These are phyloP conservation scores for Exophiala mesophila DNA, from an alignment of 2,329 filamentous ascomycete species.

Conservation along the genomic window DNA sequence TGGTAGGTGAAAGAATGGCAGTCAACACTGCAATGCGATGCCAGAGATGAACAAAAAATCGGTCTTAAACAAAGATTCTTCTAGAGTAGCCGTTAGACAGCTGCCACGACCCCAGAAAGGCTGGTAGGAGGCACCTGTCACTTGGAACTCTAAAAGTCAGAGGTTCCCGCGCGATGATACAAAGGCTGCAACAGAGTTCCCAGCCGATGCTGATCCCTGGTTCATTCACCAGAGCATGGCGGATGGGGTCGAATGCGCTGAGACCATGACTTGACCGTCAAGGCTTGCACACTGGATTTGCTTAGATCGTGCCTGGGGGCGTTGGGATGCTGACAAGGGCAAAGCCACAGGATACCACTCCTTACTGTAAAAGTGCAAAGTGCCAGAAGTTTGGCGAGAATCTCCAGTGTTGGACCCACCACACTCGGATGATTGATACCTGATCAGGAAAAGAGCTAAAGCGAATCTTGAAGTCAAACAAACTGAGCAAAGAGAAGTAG, in stretches of 20 bases:
- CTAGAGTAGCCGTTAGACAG: not conserved
- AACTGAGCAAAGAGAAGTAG: no score
- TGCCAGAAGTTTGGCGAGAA: constrained; percentile 11
- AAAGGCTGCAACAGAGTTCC: constrained; percentile 19
- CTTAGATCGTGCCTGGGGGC: not conserved
- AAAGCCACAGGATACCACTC: constrained; percentile 13
- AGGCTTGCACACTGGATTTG: not conserved
- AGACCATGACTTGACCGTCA: constrained; percentile 6
- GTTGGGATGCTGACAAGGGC: constrained; percentile 1
- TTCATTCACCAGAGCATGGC: constrained; percentile 12
- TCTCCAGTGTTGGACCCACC: not conserved
- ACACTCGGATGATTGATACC: no score
- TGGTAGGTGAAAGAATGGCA: no score
- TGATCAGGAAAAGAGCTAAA: no score
- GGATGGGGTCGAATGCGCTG: no score
- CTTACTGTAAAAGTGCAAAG: constrained; percentile 13
- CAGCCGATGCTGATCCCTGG: constrained; percentile 12
- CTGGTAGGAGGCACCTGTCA: constrained; percentile 7
- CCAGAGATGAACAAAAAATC: no score
- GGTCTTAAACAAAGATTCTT: not conserved
- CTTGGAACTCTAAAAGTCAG: constrained; percentile 21
- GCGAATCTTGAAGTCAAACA: no score
- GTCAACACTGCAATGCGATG: no score
- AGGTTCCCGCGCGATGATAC: constrained; percentile 14
- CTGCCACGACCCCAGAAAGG: not conserved